Evolutionary conservation across 371 early-diverging fungal species (phyloP), one percentile per base, ranked within the genome.

Genomic region (Mortierella sp.): DNA sequence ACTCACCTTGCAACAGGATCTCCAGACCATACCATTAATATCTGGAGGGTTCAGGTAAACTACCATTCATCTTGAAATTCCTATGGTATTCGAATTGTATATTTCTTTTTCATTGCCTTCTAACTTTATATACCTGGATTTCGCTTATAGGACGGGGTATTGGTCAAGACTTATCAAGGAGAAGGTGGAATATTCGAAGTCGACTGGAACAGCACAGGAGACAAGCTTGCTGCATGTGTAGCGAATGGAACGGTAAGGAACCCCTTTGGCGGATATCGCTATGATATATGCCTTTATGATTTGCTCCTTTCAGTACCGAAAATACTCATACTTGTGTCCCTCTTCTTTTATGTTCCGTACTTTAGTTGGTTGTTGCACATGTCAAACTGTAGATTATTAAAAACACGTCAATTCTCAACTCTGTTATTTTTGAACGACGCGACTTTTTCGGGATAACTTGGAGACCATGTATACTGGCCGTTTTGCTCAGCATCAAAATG

Each of bases 1-100:
- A 86, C 89, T 10, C 92, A 94, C 75, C 88, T 99, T 58, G 98
- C 98, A 0, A 94, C 93, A 42, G 98, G 98, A 31, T 95, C 96
- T 42, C 95, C 97, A 73, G 99, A 99, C 88, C 91, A 94, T 34
- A 88, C 90, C 7, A 89, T 98, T 21, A 92, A 94, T 87, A 90
- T 98, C 6, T 98, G 97, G 97, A 90, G 91, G 74, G 90, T 94
- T 34, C 93, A 94, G 90, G 96, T 93, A 90, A 38, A 19, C 26
- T 24, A n/a, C 28, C 16, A 11, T 52, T 8, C 16, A 14, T 31
- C 16, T 16, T 44, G 47, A 19, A 47, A 31, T 73, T 77, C 50
- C 16, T 16, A 50, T 13, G 16, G 14, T 2, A 16, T 16, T 50
- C 50, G 11, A 50, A 50, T 13, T 38, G 42, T 38, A 38, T 5